Evolutionary conservation across 345 rosid species (phyloP).

Genomic region (Pelargonium nanum): DNA sequence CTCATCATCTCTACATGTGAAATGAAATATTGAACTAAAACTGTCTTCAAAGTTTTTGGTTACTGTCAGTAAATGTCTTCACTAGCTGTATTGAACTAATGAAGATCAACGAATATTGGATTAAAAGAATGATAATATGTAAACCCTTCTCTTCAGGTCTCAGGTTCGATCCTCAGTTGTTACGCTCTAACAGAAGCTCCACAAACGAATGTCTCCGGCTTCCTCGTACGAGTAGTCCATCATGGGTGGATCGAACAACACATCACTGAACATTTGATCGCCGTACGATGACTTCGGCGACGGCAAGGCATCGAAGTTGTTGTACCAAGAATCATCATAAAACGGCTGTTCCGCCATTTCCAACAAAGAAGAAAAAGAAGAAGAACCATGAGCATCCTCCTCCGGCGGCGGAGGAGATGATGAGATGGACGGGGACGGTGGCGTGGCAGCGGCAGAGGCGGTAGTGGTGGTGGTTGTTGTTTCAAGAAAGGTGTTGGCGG

Average conservation of each 20-base stretch:
- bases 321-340: conserved; percentile 27
- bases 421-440: conserved; percentile 22
- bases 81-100: too few relatives aligned
- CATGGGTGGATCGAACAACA: conserved; percentile 23
- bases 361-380: conserved; percentile 25
- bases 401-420: conserved; percentile 37
- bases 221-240: conserved; percentile 55
- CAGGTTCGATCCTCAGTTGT: too few relatives aligned
- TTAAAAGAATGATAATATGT: too few relatives aligned
- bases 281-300: conserved; percentile 40
- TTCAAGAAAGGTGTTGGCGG: conserved; percentile 38
- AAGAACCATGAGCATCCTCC: conserved; percentile 34
- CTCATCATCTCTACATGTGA: too few relatives aligned
- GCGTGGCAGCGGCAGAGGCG: conserved; percentile 4
- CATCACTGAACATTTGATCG: conserved; percentile 24
- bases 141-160: too few relatives aligned
- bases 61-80: too few relatives aligned
- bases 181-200: conserved; percentile 56
- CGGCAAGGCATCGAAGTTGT: conserved; percentile 32
- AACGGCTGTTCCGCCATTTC: background rate
- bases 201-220: conserved; percentile 53
- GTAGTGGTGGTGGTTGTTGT: conserved; percentile 14
- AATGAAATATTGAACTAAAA: too few relatives aligned
- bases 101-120: too few relatives aligned
- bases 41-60: too few relatives aligned